Conservation (phyloP, 176 grass and related monocot species). For the Rhynchospora pubera region DNA sequence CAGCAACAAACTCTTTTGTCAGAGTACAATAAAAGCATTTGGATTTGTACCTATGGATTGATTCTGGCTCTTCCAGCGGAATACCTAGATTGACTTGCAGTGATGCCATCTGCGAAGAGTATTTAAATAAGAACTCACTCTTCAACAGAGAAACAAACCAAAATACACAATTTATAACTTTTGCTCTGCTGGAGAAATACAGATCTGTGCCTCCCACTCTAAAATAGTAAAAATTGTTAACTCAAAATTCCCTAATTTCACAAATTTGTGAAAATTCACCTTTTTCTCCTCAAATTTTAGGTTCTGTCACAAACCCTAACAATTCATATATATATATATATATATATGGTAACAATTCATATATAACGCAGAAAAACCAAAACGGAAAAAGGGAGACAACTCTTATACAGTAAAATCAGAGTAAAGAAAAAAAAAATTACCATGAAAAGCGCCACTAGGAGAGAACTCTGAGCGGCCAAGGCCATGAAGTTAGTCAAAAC, state of each 20-base stretch:
- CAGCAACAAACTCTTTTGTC: background rate
- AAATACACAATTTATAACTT: background rate
- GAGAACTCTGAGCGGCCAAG: slow-evolving; percentile 2
- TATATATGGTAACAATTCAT: background rate
- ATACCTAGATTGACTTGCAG: slow-evolving; percentile 6
- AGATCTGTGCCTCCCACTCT: background rate
- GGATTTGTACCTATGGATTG: slow-evolving; percentile 14
- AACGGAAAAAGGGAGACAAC: background rate
- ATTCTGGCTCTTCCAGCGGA: background rate
- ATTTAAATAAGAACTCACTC: background rate
- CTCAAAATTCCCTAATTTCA: background rate
- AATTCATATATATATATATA: background rate
- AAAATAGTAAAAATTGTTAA: background rate
- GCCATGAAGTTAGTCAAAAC: slow-evolving; percentile 4
- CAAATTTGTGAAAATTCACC: background rate
- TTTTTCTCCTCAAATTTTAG: background rate
- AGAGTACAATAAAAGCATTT: background rate
- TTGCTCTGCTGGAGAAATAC: background rate
- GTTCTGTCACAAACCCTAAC: background rate
- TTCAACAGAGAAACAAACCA: background rate
- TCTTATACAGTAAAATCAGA: background rate
- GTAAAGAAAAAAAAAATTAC: background rate
- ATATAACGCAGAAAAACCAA: background rate
- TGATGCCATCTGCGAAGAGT: slow-evolving; percentile 4
- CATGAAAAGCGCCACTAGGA: background rate